Base-by-base conservation (phyloP, 129 eudicot species). In the Pulicaria dysenterica region DNA sequence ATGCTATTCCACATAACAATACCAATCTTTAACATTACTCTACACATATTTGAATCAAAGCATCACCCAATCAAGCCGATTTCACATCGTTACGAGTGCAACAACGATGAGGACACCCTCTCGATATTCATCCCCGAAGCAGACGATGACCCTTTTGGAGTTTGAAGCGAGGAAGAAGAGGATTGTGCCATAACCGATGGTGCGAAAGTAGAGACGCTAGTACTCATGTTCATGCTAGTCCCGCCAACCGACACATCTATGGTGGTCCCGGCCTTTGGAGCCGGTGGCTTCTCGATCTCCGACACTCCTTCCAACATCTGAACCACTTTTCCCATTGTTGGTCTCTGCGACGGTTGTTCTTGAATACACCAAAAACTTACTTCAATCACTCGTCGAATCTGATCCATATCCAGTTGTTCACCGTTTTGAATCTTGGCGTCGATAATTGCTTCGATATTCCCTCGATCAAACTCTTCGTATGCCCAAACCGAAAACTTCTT, bases 311-410 rank as follows among this genome's bases (percentile, higher is more conserved):
- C 98, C 61, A 92, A 80, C 96, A 91, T 88, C 55, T 91, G 97
- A 64, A 91, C 97, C 12, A 91, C 96, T 75, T 85, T 89, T 12
- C 98, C 92, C 98, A 93, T 93, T 88, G 77, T 82, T 9, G 98
- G 98, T 83, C 98, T 83, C 8, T 86, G 92, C 14, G 95, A 87
- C 9, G 98, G 92, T 39, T 85, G 95, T 67, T 93, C 95, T 82
- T 89, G 96, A 17, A 92, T 92, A 77, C 98, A 92, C 98, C 98
- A 92, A 74, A 92, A 92, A 44, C 98, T 85, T 9, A 85, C 91
- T 67, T 79, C 76, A 43, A 92, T 76, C 4, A 80, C 92, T 48
- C 96, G 83, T 13, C 63, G 77, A 37, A 87, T 84, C 65, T 87
- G 95, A 16, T 78, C 96, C 90, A 83, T 83, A 59, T 89, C 80